These are phyloP conservation scores for Sextonia rubra DNA, from an alignment of 164 flowering plant species.

Conservation along the genomic window DNA sequence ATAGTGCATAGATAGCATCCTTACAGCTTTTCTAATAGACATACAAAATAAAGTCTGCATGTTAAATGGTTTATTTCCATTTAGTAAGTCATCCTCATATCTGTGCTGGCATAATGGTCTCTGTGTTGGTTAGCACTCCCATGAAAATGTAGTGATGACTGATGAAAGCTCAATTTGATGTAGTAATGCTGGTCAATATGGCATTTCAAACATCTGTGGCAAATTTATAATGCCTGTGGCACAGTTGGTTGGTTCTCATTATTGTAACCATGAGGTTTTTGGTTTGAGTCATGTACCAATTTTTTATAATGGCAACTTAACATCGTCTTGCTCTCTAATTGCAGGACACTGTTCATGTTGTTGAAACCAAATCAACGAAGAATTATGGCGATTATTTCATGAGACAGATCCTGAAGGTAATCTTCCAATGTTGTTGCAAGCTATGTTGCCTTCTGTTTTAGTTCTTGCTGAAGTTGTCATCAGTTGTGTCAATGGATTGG, in stretches of 20 bases:
- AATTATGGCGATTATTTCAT: conserved; percentile 82
- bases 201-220: too few species aligned
- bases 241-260: too few species aligned
- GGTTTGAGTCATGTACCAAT: background rate
- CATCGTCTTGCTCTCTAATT: background rate
- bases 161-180: too few species aligned
- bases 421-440: background rate
- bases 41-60: too few species aligned
- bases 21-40: too few species aligned
- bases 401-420: conserved; percentile 91
- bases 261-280: too few species aligned
- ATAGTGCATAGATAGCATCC: too few species aligned
- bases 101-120: background rate
- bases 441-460: too few species aligned
- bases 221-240: too few species aligned
- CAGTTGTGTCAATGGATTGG: background rate
- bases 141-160: background rate
- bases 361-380: conserved; percentile 72
- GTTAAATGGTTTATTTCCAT: background rate
- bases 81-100: background rate
- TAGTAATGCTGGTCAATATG: background rate
- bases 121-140: background rate
- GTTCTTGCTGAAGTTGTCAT: background rate
- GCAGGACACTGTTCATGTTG: conserved; percentile 80
- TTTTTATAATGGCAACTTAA: background rate